These are phyloP conservation scores for Colletotrichum nymphaeae DNA, from an alignment of 2,329 filamentous ascomycete genomes.

Conservation along the genomic window DNA sequence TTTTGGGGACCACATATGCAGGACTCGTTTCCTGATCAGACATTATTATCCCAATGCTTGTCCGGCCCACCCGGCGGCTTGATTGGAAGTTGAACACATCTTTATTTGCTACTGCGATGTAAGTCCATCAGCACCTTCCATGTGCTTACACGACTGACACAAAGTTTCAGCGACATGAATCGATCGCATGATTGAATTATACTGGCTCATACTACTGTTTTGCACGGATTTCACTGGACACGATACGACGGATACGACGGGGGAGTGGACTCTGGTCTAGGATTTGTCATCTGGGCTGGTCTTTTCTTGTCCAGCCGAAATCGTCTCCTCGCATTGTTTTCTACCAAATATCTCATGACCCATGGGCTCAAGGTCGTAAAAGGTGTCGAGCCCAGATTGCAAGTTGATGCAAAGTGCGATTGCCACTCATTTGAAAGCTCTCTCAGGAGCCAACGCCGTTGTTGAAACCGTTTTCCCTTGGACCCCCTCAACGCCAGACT, in stretches of 20 bases:
- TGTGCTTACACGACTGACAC: neutral
- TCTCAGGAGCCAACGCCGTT: slow-evolving; percentile 55
- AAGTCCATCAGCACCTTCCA: neutral
- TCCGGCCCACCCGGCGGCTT: neutral
- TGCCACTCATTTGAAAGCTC: slow-evolving; percentile 47
- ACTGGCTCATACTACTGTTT: slow-evolving; percentile 20
- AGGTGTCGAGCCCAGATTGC: slow-evolving; percentile 49
- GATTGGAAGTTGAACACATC: slow-evolving; percentile 18
- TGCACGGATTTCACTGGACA: slow-evolving; percentile 28
- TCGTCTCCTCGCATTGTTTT: slow-evolving; percentile 23
- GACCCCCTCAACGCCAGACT: slow-evolving; percentile 55
- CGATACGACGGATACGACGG: slow-evolving; percentile 14
- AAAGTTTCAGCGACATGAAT: neutral
- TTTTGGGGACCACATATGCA: neutral
- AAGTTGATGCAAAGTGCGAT: slow-evolving; percentile 39
- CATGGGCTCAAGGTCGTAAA: slow-evolving; percentile 51
- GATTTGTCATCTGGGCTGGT: slow-evolving; percentile 19
- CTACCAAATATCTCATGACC: slow-evolving; percentile 33
- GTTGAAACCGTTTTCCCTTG: slow-evolving; percentile 64
- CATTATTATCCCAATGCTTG: neutral
- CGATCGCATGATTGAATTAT: slow-evolving; percentile 5
- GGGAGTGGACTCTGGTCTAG: slow-evolving; percentile 3
- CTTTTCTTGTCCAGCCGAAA: slow-evolving; percentile 13
- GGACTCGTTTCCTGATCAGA: neutral
- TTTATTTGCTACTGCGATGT: slow-evolving; percentile 31